These are phyloP conservation scores for Cavenderia fasciculata DNA, from an alignment of 78 protist species.

Conservation along the genomic window DNA sequence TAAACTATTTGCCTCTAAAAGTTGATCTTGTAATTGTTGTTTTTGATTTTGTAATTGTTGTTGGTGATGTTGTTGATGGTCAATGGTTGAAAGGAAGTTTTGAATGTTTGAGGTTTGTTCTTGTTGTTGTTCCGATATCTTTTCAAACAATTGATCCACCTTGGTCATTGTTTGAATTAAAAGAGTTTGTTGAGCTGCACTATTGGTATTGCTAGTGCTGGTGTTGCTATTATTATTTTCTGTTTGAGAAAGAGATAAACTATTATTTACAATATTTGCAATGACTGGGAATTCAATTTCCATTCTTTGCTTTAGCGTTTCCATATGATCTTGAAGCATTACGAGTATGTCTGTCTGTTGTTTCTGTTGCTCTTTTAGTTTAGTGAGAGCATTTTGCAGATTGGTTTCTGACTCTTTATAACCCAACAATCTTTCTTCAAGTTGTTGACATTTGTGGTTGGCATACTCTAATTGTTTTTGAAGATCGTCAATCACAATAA, in stretches of 20 bases:
- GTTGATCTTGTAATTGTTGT: no score
- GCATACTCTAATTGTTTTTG: no score
- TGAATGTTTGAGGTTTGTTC: neutral
- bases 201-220: neutral
- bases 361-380: neutral
- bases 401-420: neutral
- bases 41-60: no score
- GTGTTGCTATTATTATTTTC: neutral
- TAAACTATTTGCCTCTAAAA: no score
- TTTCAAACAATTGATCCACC: conserved; percentile 23
- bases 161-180: neutral
- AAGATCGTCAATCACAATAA: no score
- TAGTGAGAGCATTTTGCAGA: neutral
- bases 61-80: neutral
- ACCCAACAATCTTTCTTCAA: neutral
- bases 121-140: conserved; percentile 25
- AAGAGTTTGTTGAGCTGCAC: neutral
- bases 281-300: conserved; percentile 50
- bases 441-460: neutral
- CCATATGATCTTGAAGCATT: conserved; percentile 20
- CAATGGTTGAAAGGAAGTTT: neutral
- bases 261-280: neutral
- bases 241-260: neutral
- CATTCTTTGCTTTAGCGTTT: conserved; percentile 3
- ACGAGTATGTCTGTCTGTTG: neutral